Conservation (phyloP, 2,329 filamentous ascomycete genomes). For the Botrytis deweyae region DNA sequence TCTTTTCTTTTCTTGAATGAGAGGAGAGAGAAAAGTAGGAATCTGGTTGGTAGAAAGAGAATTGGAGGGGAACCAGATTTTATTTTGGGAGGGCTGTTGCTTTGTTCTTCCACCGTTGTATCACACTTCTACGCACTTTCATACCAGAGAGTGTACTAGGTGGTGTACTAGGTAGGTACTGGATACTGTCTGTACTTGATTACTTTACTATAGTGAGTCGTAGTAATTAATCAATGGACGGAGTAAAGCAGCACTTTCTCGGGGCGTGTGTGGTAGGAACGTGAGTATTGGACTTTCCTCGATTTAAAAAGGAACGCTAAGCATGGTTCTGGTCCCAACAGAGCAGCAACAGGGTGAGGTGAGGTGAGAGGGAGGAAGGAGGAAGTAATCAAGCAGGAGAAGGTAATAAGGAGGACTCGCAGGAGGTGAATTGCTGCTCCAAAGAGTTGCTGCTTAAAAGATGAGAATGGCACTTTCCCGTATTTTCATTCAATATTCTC, state of each 20-base stretch:
- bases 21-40: background rate
- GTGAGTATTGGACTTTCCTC: background rate
- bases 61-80: background rate
- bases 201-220: background rate
- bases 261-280: background rate
- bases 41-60: background rate
- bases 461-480: background rate
- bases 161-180: background rate
- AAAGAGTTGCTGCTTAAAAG: background rate
- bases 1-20: too few relatives aligned
- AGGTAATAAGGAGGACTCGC: background rate
- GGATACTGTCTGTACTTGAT: background rate
- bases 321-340: background rate
- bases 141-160: background rate
- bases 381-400: background rate
- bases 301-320: constrained; percentile 6
- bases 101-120: constrained; percentile 7
- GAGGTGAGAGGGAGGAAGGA: background rate
- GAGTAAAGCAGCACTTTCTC: background rate
- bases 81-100: background rate
- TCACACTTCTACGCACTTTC: background rate
- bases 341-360: background rate
- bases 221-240: background rate
- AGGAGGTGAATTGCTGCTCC: background rate
- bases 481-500: background rate